Base-by-base conservation (phyloP, 805 yeast species). In the Schwanniomyces pseudopolymorphus region DNA sequence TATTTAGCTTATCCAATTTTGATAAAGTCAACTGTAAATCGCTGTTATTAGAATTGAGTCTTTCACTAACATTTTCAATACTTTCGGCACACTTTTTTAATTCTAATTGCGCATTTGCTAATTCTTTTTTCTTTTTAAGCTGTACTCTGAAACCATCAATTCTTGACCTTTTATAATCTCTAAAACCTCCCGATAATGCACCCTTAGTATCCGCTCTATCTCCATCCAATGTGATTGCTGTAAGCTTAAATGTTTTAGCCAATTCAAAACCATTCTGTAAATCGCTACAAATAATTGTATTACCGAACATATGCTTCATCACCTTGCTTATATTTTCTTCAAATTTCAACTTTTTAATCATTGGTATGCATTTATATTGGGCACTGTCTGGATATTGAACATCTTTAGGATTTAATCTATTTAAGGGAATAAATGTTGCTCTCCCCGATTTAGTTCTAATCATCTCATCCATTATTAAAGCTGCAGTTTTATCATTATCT, bases 151-250 rank as follows among this genome's bases (percentile, higher is more conserved):
- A 72, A 2, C 85, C 79, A 54, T 89, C 96, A 40, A 91, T 65
- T 55, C 95, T 76, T 0, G 89, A 84, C 43, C 70, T 58, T 48
- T 79, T 79, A 54, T 75, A 78, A 55, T 88, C 94, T 54, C 87
- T 78, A 57, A 78, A 89, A 41, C 98, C 98, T 65, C 98, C 98
- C 20, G 89, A 83, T 39, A 94, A 64, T 1, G 86, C 87, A 64
- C 99, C 99, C 53, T 75, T 80, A 40, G 81, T 82, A 55, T 89
- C 95, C 42, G 89, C 89, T 52, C 89, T 74, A 61, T 94, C 98
- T 54, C 99, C 99, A 63, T 89, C 96, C 14, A 92, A 69, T 0
- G 99, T 94, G 13, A 94, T 86, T 0, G 96, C 87, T 55, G 80
- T 83, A 20, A 91, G 66, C 25, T 80, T 78, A 60, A 73, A 79